Evolutionary conservation across 179 eudicot genomes (phyloP), one percentile per base, ranked within the genome.

Genomic region (Pouteria campechiana): DNA sequence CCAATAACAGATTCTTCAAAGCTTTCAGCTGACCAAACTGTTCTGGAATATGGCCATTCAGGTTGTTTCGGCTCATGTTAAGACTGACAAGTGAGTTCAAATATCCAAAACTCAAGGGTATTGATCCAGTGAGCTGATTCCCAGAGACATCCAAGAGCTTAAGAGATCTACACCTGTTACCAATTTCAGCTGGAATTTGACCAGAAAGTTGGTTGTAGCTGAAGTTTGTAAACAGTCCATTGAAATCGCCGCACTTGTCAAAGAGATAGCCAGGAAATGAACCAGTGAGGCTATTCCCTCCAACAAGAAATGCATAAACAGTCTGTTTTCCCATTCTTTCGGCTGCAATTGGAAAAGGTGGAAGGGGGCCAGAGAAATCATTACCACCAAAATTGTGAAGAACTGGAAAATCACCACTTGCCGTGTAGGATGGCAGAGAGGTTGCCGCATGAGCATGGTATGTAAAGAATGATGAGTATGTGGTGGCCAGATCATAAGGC

Each of bases 281-380:
- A 23, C 79, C 83, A 22, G 52, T 45, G 36, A 76, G 53, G 37
- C 60, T 58, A 51, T 76, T 76, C 12, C 37, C 18, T 17, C 71
- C 71, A 35, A 74, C 83, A 60, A 73, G 61, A 66, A 69, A 76
- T 25, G 79, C 79, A 65, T 76, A 76, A 34, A 40, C 65, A 18
- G 60, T 63, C 21, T 54, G 50, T 41, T 44, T 46, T 17, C 48
- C 61, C 30, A 69, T 41, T 27, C 55, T 50, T 15, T 55, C 46
- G 1, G 52, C 29, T 41, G 69, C 60, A 69, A 73, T 25, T 14
- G 76, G 79, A 16, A 66, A 7, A 1, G 72, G 55, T 46, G 34
- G 66, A 18, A 73, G 58, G n/a, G 31, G 16, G 2, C 76, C 83
- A 3, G 57, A 59, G 35, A 73, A 56, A 49, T 73, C 65, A 59